Conservation (phyloP, 2,329 filamentous ascomycete genomes). For the Cercospora sesami region DNA sequence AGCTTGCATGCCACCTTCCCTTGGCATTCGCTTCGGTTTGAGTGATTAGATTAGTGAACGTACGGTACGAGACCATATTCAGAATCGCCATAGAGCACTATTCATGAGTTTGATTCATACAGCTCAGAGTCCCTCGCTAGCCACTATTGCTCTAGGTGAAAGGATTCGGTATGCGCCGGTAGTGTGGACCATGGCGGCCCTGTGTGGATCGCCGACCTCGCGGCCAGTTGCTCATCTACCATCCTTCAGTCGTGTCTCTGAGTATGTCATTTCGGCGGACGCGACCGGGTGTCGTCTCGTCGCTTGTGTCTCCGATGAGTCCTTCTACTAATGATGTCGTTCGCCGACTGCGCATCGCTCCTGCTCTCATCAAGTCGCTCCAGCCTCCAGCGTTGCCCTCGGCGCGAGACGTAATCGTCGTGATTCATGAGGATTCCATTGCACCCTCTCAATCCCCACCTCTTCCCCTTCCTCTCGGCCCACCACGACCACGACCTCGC, state of each 20-base stretch:
- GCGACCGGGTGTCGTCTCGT: not conserved
- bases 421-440: not conserved
- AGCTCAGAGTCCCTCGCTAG: not conserved
- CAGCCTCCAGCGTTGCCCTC: no score
- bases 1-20: not conserved
- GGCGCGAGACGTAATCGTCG: not conserved
- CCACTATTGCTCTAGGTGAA: not conserved
- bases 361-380: no score
- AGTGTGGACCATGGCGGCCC: not conserved
- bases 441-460: conserved; percentile 25
- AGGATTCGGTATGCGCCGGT: not conserved
- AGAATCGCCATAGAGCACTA: not conserved
- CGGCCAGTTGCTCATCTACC: not conserved
- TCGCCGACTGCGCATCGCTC: not conserved
- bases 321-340: not conserved
- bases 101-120: not conserved
- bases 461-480: conserved; percentile 33
- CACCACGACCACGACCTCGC: conserved; percentile 31
- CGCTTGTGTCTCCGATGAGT: not conserved
- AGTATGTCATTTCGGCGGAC: not conserved
- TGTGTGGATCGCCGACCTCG: not conserved
- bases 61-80: not conserved
- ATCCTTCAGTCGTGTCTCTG: not conserved
- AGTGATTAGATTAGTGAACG: not conserved
- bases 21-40: not conserved